Evolutionary conservation across 345 rosid genomes (phyloP).

Genomic region (Eucalyptus viminalis): DNA sequence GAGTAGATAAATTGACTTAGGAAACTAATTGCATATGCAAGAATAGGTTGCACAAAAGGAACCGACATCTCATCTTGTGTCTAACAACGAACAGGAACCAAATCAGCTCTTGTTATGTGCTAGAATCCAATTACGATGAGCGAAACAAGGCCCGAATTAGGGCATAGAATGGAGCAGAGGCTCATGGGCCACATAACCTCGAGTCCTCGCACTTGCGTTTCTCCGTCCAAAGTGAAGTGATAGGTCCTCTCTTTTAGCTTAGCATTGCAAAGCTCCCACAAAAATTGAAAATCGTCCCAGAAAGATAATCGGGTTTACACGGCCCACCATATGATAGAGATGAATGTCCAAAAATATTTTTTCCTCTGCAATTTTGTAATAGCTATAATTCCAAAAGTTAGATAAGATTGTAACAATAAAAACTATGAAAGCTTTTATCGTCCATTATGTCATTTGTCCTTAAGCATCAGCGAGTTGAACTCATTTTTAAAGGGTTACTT

Average conservation of each 20-base stretch:
- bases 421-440: background rate
- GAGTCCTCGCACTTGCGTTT: background rate
- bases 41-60: no score
- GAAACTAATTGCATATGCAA: no score
- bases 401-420: background rate
- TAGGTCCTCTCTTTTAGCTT: background rate
- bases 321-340: background rate
- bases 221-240: background rate
- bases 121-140: background rate
- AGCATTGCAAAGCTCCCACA: background rate
- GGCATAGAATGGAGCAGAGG: background rate
- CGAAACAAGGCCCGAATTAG: background rate
- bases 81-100: no score
- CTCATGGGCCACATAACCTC: background rate
- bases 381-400: background rate
- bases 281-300: background rate
- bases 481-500: background rate
- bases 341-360: background rate
- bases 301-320: background rate
- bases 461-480: background rate
- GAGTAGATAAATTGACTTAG: no score
- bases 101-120: background rate
- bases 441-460: background rate
- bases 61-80: no score
- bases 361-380: background rate